Evolutionary conservation across 768 basidiomycete species (phyloP).

Genomic region (Lentinula guzmanii): DNA sequence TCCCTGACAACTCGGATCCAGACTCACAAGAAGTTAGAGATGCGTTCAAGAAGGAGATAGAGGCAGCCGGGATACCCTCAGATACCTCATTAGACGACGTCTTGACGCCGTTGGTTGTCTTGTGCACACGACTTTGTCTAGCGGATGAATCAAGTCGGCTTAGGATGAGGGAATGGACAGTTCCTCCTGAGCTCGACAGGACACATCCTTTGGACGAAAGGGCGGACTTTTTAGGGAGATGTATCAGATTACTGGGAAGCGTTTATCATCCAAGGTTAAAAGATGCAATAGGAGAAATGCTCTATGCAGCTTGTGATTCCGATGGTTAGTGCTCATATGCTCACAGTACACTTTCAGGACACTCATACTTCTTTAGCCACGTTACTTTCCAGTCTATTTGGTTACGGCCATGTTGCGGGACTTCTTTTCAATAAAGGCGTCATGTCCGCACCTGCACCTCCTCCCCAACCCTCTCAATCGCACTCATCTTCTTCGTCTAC

Average conservation of each 20-base stretch:
- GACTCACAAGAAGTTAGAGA: conserved; percentile 61
- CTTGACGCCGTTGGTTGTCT: conserved; percentile 68
- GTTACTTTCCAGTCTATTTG: conserved; percentile 49
- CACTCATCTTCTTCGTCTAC: conserved; percentile 9
- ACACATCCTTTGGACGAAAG: conserved; percentile 69
- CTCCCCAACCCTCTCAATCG: conserved; percentile 24
- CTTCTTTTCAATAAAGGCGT: conserved; percentile 91
- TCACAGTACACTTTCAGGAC: neutral
- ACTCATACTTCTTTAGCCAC: conserved; percentile 31
- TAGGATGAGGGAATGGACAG: conserved; percentile 58
- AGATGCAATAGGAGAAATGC: conserved; percentile 77
- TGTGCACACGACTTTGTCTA: conserved; percentile 65
- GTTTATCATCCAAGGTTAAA: conserved; percentile 72
- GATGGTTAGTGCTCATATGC: conserved; percentile 30
- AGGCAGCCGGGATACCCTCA: conserved; percentile 8
- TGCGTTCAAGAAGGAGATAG: conserved; percentile 36
- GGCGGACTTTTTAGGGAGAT: conserved; percentile 68
- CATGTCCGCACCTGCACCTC: conserved; percentile 48
- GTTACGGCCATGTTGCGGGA: conserved; percentile 32
- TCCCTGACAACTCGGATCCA: conserved; percentile 57
- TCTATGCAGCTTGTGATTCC: conserved; percentile 78
- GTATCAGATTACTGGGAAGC: conserved; percentile 69
- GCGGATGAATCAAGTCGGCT: conserved; percentile 54
- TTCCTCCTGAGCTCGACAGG: conserved; percentile 80
- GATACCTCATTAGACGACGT: conserved; percentile 70